phyloP scores from a whole-genome alignment of 208 protist species.

The Crithidia fasciculata region DNA sequence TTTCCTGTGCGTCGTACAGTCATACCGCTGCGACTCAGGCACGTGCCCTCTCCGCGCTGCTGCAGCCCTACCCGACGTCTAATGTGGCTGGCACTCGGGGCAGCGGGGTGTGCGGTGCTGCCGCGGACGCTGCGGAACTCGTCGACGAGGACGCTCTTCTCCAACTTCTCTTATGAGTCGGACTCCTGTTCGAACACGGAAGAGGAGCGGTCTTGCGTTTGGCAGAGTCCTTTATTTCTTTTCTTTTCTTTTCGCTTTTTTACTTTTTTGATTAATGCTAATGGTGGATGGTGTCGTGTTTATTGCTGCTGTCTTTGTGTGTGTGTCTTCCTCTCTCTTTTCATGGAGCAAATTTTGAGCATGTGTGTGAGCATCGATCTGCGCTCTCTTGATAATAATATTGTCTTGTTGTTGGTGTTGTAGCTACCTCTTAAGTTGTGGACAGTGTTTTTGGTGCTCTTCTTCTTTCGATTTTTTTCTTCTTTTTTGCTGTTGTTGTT shows the following conservation, averaged over 20 bases:
- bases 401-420: slow-evolving; percentile 5
- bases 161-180: not conserved
- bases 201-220: not conserved
- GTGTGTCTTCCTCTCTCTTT: too few species aligned
- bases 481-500: too few species aligned
- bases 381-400: not conserved
- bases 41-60: not conserved
- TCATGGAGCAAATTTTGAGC: too few species aligned
- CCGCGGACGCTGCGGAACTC: not conserved
- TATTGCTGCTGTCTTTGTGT: too few species aligned
- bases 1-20: not conserved
- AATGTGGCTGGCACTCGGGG: not conserved
- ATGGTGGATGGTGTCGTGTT: too few species aligned
- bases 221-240: not conserved
- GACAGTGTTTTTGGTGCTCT: not conserved
- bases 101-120: not conserved
- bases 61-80: slow-evolving; percentile 3
- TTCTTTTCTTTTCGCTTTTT: not conserved
- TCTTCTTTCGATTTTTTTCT: slow-evolving; percentile 3
- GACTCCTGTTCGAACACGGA: not conserved
- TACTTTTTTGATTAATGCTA: not conserved
- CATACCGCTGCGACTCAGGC: not conserved
- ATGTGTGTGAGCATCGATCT: too few species aligned
- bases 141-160: slow-evolving; percentile 7
- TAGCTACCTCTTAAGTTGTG: too few species aligned